Conservation (phyloP, 768 basidiomycete species). For the Astraeus odoratus region DNA sequence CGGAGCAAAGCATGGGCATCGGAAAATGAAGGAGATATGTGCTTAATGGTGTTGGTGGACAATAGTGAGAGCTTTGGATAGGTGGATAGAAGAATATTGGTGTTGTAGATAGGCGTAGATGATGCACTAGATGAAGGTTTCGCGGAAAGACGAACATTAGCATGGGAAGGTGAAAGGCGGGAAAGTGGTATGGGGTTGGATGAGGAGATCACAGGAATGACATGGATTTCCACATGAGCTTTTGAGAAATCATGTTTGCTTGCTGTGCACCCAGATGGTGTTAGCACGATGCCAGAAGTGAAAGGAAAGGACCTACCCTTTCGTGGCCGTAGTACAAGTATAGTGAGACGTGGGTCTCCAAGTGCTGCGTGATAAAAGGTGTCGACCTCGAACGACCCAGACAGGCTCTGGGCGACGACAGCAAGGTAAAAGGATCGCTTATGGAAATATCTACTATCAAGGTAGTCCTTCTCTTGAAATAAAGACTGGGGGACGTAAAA, state of each 20-base stretch:
- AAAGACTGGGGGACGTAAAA: slow-evolving; percentile 37
- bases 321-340: slow-evolving; percentile 52
- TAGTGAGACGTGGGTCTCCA: slow-evolving; percentile 59
- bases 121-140: slow-evolving; percentile 17
- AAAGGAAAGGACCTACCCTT: slow-evolving; percentile 37
- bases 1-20: slow-evolving; percentile 76
- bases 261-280: slow-evolving; percentile 40
- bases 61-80: slow-evolving; percentile 32
- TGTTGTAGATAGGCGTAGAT: slow-evolving; percentile 78
- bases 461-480: slow-evolving; percentile 95
- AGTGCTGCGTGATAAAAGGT: slow-evolving; percentile 50
- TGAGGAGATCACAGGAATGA: slow-evolving; percentile 61
- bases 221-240: slow-evolving; percentile 61
- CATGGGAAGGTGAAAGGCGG: slow-evolving; percentile 66
- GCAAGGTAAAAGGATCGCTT: slow-evolving; percentile 90
- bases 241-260: slow-evolving; percentile 58
- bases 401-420: slow-evolving; percentile 58
- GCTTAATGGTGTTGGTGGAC: slow-evolving; percentile 43
- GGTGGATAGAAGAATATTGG: slow-evolving; percentile 48
- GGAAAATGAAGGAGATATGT: slow-evolving; percentile 49
- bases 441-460: slow-evolving; percentile 85
- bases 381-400: slow-evolving; percentile 46
- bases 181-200: slow-evolving; percentile 58
- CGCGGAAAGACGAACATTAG: slow-evolving; percentile 50
- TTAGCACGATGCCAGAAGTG: slow-evolving; percentile 13